These are phyloP conservation scores for Cordyceps fumosorosea DNA, from an alignment of 2,329 filamentous ascomycete genomes.

Conservation along the genomic window DNA sequence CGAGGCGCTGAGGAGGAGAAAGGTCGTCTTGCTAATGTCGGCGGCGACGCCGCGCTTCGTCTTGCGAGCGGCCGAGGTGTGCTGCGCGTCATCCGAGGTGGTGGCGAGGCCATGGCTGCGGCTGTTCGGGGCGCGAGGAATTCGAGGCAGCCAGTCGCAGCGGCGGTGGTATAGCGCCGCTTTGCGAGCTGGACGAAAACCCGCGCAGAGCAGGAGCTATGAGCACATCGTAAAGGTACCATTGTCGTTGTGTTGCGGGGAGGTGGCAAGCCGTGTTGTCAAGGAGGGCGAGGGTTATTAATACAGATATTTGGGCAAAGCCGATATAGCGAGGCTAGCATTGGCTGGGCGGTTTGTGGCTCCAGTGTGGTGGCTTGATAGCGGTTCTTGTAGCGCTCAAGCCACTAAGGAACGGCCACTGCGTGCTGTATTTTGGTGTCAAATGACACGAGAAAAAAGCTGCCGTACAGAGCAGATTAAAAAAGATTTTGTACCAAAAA, in stretches of 20 bases:
- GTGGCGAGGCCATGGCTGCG: conserved; percentile 8
- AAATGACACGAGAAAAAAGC: no score
- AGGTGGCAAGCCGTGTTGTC: not conserved
- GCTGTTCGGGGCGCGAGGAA: conserved; percentile 35
- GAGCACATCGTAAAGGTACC: conserved; percentile 31
- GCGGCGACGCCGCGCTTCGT: not conserved
- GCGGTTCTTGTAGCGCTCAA: not conserved
- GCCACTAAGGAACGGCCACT: not conserved
- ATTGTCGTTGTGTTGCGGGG: conserved; percentile 19
- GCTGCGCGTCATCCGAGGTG: conserved; percentile 13
- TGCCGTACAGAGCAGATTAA: not conserved
- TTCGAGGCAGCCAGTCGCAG: conserved; percentile 26
- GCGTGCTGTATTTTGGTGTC: no score
- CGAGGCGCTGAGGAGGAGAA: conserved; percentile 34
- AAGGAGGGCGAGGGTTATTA: conserved; percentile 6
- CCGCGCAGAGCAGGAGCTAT: conserved; percentile 31
- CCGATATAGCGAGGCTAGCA: conserved; percentile 17
- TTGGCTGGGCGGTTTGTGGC: conserved; percentile 9
- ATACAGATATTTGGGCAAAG: conserved; percentile 6
- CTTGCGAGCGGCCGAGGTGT: conserved; percentile 6
- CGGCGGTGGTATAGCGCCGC: conserved; percentile 24
- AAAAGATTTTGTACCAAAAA: not conserved
- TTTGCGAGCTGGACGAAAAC: conserved; percentile 37
- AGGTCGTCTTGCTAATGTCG: conserved; percentile 13
- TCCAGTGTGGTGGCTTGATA: not conserved